Conservation (phyloP, 805 yeast species). For the Ogataea paraovalis region DNA sequence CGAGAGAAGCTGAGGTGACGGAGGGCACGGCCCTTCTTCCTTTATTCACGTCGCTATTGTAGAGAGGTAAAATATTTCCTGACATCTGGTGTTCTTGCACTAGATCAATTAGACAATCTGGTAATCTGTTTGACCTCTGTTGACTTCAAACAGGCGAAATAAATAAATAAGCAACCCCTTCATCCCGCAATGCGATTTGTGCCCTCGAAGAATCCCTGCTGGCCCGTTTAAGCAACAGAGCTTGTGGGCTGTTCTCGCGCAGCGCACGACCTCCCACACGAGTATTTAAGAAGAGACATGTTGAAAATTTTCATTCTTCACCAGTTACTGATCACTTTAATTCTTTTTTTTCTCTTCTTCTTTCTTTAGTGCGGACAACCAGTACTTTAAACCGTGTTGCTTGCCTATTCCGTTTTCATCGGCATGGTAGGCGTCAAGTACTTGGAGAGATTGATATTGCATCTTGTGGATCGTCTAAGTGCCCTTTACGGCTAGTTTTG, state of each 20-base stretch:
- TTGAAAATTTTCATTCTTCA: constrained; percentile 4
- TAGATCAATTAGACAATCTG: no score
- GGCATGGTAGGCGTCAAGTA: constrained; percentile 62
- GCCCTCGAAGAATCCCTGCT: no score
- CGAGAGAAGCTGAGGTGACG: not conserved
- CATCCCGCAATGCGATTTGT: no score
- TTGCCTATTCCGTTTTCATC: constrained; percentile 33
- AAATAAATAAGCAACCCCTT: no score
- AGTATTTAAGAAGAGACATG: not conserved
- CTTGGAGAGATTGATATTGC: constrained; percentile 54
- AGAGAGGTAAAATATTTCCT: constrained; percentile 15
- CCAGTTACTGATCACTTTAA: not conserved
- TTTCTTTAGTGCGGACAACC: constrained; percentile 68
- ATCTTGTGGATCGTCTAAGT: constrained; percentile 56
- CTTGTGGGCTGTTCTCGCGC: no score
- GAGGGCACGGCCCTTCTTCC: not conserved
- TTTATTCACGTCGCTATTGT: constrained; percentile 10
- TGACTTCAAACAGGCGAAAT: no score
- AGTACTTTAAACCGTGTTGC: constrained; percentile 74
- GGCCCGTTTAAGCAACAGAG: no score
- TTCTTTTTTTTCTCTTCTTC: constrained; percentile 13
- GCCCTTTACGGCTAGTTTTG: constrained; percentile 51
- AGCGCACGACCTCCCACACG: no score
- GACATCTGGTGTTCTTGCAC: constrained; percentile 4
- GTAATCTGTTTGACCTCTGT: no score